Base-by-base conservation (phyloP, 306 rosid genomes). In the Sicyos baderoa region DNA sequence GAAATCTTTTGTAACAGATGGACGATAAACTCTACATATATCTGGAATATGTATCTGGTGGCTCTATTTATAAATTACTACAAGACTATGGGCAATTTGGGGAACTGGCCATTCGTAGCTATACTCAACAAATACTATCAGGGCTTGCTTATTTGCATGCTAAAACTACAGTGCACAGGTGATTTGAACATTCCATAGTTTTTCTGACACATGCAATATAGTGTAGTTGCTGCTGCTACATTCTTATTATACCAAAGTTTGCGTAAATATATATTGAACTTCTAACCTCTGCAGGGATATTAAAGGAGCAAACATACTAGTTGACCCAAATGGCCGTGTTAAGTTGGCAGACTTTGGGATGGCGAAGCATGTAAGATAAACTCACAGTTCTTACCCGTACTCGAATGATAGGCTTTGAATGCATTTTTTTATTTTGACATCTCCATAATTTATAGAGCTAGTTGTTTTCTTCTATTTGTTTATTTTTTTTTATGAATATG, bases 271-370 rank as follows among this genome's bases (percentile, higher is more conserved):
- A 29, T 76, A 70, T 76, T 55, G 58, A 49, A 78, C 62, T 32
- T n/a, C 78, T 72, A 70, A 76, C 53, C 16, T 81, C 40, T 75
- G 74, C 83, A 93, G 99, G 95, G 97, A 93, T 80, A 86, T 93
- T 74, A 90, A 93, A 77, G 99, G 97, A 79, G 99, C 97, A 79
- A 93, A 93, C 84, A 93, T 93, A 80, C 86, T 93, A 32, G 97
- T 93, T 35, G 99, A 93, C 84, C 97, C 95, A 72, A 82, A 72
- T 80, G 97, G 99, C 45, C 88, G 94, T 53, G 90, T 93, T 77
- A 93, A 90, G 81, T 80, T 93, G 85, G 99, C 94, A 54, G 99
- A 93, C 82, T 93, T 93, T 85, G 97, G 99, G 83, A 93, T 93
- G 99, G 99, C 99, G 68, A 93, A 93, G 80, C 99, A 93, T 85